Percentiles rank a stretch among this genome's conserved stretches.
phyloP scores from a whole-genome alignment of 768 basidiomycete species.

The Tulasnella sp. region DNA sequence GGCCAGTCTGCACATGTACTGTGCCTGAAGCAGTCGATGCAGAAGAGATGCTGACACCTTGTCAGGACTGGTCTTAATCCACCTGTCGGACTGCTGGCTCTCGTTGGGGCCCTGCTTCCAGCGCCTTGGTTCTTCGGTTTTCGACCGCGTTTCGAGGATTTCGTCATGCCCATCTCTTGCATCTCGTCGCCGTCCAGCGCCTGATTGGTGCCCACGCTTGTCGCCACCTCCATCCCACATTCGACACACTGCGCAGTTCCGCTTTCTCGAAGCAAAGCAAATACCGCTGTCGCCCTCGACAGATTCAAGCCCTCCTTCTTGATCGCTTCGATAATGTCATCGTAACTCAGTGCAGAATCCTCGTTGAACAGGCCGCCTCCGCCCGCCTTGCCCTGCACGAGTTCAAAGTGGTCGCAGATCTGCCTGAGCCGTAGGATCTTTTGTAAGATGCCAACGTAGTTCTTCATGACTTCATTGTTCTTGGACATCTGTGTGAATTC shows the following conservation, averaged over 20 bases:
- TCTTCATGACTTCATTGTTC: constrained; percentile 94
- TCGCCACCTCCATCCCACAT: constrained; percentile 67
- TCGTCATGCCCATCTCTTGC: background rate
- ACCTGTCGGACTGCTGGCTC: constrained; percentile 55
- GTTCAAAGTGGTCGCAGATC: constrained; percentile 92
- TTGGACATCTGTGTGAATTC: constrained; percentile 79
- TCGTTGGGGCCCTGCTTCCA: constrained; percentile 55
- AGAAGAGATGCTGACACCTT: constrained; percentile 90
- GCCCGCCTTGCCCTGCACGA: constrained; percentile 60
- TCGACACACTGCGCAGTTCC: constrained; percentile 82
- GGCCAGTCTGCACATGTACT: constrained; percentile 78
- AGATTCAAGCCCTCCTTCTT: constrained; percentile 65
- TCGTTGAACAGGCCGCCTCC: constrained; percentile 32
- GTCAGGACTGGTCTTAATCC: constrained; percentile 63
- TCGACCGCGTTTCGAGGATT: constrained; percentile 33
- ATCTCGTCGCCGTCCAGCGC: background rate
- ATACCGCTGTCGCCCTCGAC: constrained; percentile 64
- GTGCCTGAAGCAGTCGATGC: constrained; percentile 69
- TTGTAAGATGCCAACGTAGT: constrained; percentile 94
- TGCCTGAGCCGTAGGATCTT: constrained; percentile 92
- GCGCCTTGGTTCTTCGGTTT: constrained; percentile 25
- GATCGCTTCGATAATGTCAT: constrained; percentile 69
- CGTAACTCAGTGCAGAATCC: constrained; percentile 44
- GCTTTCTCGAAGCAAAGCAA: constrained; percentile 74
- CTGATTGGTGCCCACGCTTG: constrained; percentile 27